Evolutionary conservation across 2,329 filamentous ascomycete species (phyloP).

Genomic region (Penicillium olsonii): DNA sequence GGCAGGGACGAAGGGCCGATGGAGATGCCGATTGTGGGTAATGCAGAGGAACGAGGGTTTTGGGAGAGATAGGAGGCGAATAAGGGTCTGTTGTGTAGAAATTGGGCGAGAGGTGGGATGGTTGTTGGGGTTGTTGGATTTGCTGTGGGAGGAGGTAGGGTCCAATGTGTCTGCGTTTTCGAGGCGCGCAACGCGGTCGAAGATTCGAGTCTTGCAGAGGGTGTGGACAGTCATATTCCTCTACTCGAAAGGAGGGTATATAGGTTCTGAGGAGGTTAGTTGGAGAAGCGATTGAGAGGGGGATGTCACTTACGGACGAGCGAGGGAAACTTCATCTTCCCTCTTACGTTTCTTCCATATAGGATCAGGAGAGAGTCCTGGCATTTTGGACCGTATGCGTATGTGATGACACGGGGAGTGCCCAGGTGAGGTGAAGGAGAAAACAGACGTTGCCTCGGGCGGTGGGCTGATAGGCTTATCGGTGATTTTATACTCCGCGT

Average conservation of each 20-base stretch:
- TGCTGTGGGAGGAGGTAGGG: slow-evolving; percentile 16
- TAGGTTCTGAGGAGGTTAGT: slow-evolving; percentile 13
- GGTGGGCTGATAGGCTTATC: slow-evolving; percentile 12
- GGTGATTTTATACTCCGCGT: background rate
- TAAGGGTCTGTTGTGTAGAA: slow-evolving; percentile 20
- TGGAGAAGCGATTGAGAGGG: no score
- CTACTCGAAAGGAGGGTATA: slow-evolving; percentile 15
- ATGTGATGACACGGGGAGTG: background rate
- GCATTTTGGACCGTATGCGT: slow-evolving; percentile 15
- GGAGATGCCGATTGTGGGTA: slow-evolving; percentile 27
- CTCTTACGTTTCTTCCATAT: slow-evolving; percentile 28
- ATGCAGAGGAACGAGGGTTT: slow-evolving; percentile 26
- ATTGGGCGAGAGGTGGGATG: slow-evolving; percentile 23
- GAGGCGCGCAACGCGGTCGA: slow-evolving; percentile 26
- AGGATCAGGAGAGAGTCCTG: slow-evolving; percentile 17
- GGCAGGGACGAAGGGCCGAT: slow-evolving; percentile 39
- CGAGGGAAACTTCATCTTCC: slow-evolving; percentile 21
- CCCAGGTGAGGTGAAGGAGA: background rate
- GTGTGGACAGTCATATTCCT: slow-evolving; percentile 16
- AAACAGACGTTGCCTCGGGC: slow-evolving; percentile 10
- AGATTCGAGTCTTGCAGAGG: slow-evolving; percentile 17
- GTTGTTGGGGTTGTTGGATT: slow-evolving; percentile 11
- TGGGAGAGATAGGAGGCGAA: slow-evolving; percentile 31
- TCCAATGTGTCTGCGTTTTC: slow-evolving; percentile 26
- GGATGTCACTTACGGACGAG: slow-evolving; percentile 19